Base-by-base conservation (phyloP, 257 asterid species). In the Oldenlandia corymbosa region DNA sequence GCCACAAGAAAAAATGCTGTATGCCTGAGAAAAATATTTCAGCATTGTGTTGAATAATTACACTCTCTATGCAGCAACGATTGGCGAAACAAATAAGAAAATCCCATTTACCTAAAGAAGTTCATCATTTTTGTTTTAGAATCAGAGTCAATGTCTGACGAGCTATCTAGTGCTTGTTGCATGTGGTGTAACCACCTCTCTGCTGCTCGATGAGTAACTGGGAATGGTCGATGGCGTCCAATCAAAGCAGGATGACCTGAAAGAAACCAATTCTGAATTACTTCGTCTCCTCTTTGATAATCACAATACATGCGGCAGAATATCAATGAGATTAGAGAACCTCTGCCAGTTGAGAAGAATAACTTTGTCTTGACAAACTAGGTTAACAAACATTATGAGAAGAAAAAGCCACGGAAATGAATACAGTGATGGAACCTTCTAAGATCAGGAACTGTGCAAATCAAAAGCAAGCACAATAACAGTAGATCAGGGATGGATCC, bases 211-310 rank as follows among this genome's bases (percentile, higher is more conserved):
- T 66, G 97, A 50, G 96, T 89, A 58, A 92, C 96, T 0, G 95
- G 90, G 67, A 92, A 92, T 26, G 96, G 99, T 28, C 96, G 90
- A 76, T 92, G 99, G 14, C 99, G 97, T 20, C 81, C 99, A 76
- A 92, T 92, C 83, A 92, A 60, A 49, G 99, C 97, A 16, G 97
- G 97, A 77, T 87, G 99, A 66, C 99, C 99, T 92, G 79, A 75
- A 68, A 28, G 73, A 53, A 48, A 23, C 26, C 17, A 28, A 49
- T 60, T 50, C 7, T 5, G 1, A 12, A 17, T 16, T 37, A 31
- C 42, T 30, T 30, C 6, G 28, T 5, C 6, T 27, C 16, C 7
- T 1, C 51, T 52, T n/a, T 18, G 41, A 31, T 45, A n/a, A n/a
- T n/a, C n/a, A n/a, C n/a, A n/a, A n/a, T n/a, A n/a, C 24, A 41